A percentile compares a stretch with the other conserved stretches of the same genome.
Evolutionary conservation across 345 rosid species (phyloP).

Genomic region (Gossypium sturtianum): DNA sequence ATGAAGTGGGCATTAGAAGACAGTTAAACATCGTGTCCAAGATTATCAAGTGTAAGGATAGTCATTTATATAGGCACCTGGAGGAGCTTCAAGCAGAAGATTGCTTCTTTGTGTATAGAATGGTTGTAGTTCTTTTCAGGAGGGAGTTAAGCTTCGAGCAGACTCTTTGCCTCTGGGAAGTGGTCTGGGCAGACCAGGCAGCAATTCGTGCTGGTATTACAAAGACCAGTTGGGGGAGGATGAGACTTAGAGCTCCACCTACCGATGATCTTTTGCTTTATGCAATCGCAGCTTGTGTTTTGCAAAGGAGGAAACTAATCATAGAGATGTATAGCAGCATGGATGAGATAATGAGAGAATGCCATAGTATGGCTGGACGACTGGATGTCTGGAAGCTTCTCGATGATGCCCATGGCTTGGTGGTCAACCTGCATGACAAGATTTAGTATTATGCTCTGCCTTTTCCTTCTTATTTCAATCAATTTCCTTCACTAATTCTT

Average conservation of each 20-base stretch:
- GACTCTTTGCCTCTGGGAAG: conserved; percentile 93
- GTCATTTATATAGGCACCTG: conserved; percentile 66
- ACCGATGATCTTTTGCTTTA: conserved; percentile 82
- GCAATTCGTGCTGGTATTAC: conserved; percentile 77
- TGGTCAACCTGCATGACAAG: conserved; percentile 72
- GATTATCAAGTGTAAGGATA: conserved; percentile 81
- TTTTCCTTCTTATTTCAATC: neutral
- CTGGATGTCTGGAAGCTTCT: conserved; percentile 95
- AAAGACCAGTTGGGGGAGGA: conserved; percentile 70
- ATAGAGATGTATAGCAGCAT: conserved; percentile 84
- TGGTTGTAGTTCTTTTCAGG: conserved; percentile 91
- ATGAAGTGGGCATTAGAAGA: conserved; percentile 88
- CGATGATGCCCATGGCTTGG: conserved; percentile 89
- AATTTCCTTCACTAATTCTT: conserved; percentile 1
- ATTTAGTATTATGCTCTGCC: conserved; percentile 21
- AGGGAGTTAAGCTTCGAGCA: conserved; percentile 79
- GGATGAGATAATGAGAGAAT: conserved; percentile 93
- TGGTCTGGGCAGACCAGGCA: conserved; percentile 93
- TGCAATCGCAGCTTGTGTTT: conserved; percentile 88
- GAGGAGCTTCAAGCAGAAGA: conserved; percentile 90
- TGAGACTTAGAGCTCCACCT: conserved; percentile 78
- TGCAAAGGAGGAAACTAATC: conserved; percentile 86
- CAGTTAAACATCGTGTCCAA: conserved; percentile 71
- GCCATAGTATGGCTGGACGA: conserved; percentile 85
- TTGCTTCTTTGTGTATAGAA: conserved; percentile 89